Evolutionary conservation across 768 basidiomycete species (phyloP).

Genomic region (Leccinum fibrillosum): DNA sequence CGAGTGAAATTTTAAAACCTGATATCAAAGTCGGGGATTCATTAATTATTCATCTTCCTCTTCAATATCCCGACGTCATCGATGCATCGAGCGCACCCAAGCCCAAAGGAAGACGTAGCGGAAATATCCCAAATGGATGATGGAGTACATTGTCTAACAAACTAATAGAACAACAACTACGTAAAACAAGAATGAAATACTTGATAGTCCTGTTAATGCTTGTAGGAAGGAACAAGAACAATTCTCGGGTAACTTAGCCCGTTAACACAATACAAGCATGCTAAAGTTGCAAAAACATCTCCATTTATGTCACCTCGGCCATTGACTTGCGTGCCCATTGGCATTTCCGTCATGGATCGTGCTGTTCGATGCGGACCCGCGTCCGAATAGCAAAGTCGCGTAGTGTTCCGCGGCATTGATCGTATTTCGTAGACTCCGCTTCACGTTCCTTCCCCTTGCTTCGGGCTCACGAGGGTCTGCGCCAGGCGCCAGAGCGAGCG

Average conservation of each 20-base stretch:
- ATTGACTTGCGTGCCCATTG: slow-evolving; percentile 17
- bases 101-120: not conserved
- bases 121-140: slow-evolving; percentile 30
- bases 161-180: slow-evolving; percentile 27
- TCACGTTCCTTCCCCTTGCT: slow-evolving; percentile 57
- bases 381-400: slow-evolving; percentile 66
- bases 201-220: slow-evolving; percentile 13
- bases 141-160: slow-evolving; percentile 12
- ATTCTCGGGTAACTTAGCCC: slow-evolving; percentile 4
- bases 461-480: slow-evolving; percentile 36
- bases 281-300: not conserved
- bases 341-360: slow-evolving; percentile 20
- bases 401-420: slow-evolving; percentile 69
- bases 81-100: not conserved
- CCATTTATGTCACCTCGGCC: slow-evolving; percentile 22
- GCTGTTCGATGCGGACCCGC: slow-evolving; percentile 33
- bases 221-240: slow-evolving; percentile 3
- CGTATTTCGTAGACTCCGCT: slow-evolving; percentile 63
- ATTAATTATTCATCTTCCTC: too few relatives aligned
- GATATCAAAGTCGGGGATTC: too few relatives aligned
- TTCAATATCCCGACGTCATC: not conserved
- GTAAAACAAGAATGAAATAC: slow-evolving; percentile 8
- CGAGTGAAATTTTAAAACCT: too few relatives aligned
- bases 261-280: slow-evolving; percentile 7
- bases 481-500: slow-evolving; percentile 30